Base-by-base conservation (phyloP, 768 basidiomycete genomes). In the Mycena rebaudengoi region DNA sequence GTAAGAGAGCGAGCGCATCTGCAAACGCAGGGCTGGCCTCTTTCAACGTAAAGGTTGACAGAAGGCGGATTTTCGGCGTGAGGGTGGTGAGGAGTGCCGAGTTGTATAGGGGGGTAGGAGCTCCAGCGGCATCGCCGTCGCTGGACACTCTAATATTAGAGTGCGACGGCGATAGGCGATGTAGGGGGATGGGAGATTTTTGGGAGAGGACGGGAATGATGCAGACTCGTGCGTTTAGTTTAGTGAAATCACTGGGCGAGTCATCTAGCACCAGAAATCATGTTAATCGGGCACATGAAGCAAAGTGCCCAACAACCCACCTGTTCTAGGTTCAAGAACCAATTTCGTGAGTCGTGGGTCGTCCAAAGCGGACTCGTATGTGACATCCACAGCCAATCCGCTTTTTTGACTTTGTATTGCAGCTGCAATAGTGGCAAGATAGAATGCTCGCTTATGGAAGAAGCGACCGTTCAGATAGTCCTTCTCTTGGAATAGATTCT, bases 401-500 rank as follows among this genome's bases (percentile, higher is more conserved):
- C 71, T 78, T 64, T 83, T 80, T 13, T 82, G 75, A 33, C 77
- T 74, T 41, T 77, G 78, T 37, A 95, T 73, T 1, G 86, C 85
- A 8, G 85, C 81, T 2, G 93, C 92, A 44, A 99, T 79, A 5
- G 85, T 86, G 7, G 95, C 91, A 20, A 98, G 85, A 76, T 94
- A 99, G 73, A 91, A 95, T 0, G 94, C 90, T 37, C 94, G 84
- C 73, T 99, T 99, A 73, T 96, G 91, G 73, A 97, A 96, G 74
- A 91, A 95, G 12, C 98, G 87, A 8, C 89, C 86, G 72, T 96
- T 91, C 60, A 95, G 81, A 67, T 95, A 94, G 72, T 99, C 96
- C 73, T 99, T 99, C 71, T 96, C 94, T 79, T 97, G 94, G 71
- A 99, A 96, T n/a, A 98, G 80, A 46, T 69, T 74, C 91, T 92